Evolutionary conservation across 2,329 filamentous ascomycete genomes (phyloP).

Genomic region (Colletotrichum tropicicola): DNA sequence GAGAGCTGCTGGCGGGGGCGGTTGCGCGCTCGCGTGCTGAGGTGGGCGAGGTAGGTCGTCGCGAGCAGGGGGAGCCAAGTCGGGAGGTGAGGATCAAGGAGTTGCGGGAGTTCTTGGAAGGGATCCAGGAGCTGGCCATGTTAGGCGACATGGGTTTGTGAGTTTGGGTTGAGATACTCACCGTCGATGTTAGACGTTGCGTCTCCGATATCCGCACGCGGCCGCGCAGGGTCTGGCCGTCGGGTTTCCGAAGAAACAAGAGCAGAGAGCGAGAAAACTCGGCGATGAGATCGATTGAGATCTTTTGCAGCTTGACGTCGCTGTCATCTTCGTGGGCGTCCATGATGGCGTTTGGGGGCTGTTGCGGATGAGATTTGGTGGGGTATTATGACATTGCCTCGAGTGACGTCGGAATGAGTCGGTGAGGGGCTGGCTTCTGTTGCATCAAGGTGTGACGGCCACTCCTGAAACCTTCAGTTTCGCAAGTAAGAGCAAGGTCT

Average conservation of each 20-base stretch:
- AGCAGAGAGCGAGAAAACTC: conserved; percentile 65
- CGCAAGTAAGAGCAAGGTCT: background rate
- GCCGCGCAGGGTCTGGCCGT: conserved; percentile 55
- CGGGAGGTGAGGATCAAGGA: conserved; percentile 86
- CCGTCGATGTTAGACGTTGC: conserved; percentile 55
- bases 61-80: conserved; percentile 79
- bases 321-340: conserved; percentile 68
- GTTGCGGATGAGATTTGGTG: conserved; percentile 3
- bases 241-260: conserved; percentile 61
- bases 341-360: conserved; percentile 50
- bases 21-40: conserved; percentile 54
- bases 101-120: conserved; percentile 94
- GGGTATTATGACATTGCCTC: background rate
- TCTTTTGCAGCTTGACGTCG: conserved; percentile 70
- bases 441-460: background rate
- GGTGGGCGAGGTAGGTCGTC: conserved; percentile 76
- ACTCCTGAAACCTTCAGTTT: background rate
- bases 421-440: background rate
- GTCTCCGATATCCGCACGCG: conserved; percentile 61
- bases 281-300: conserved; percentile 65
- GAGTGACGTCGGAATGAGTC: background rate
- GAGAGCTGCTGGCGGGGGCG: conserved; percentile 38
- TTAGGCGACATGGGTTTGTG: background rate
- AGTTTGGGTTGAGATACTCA: conserved; percentile 36
- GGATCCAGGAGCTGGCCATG: conserved; percentile 72